Evolutionary conservation across 176 grass and related monocot genomes (phyloP).

Genomic region (Carex scoparia): DNA sequence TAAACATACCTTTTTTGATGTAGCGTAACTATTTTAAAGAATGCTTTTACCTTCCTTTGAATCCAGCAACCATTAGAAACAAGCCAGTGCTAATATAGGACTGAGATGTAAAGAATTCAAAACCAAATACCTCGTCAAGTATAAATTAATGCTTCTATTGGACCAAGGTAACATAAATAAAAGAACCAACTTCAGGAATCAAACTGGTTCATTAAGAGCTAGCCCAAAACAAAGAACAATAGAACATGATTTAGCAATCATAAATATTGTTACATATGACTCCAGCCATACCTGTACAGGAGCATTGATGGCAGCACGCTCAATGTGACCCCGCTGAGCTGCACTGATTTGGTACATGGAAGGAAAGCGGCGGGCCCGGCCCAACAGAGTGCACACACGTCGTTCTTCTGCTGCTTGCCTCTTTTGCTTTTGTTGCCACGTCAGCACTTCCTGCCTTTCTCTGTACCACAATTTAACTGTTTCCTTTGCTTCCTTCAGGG

Average conservation of each 20-base stretch:
- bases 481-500: constrained; percentile 66
- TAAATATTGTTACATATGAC: not conserved
- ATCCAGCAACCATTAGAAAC: not conserved
- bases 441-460: constrained; percentile 70
- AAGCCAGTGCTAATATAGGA: not conserved
- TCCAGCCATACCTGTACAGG: constrained; percentile 46
- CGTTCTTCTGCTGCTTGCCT: constrained; percentile 30
- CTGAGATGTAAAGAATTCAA: not conserved
- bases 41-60: not conserved
- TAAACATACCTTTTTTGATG: not conserved
- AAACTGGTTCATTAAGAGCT: not conserved
- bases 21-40: not conserved
- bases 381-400: constrained; percentile 72
- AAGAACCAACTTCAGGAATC: not conserved
- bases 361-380: constrained; percentile 73
- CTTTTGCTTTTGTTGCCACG: constrained; percentile 72
- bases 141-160: not conserved
- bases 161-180: not conserved
- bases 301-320: constrained; percentile 90
- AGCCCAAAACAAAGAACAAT: not conserved
- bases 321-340: constrained; percentile 58
- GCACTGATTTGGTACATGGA: constrained; percentile 31
- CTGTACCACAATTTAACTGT: constrained; percentile 75
- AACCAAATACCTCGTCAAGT: not conserved
- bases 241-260: not conserved